phyloP scores from a whole-genome alignment of 306 rosid species.

The Cicer chorassanicum region DNA sequence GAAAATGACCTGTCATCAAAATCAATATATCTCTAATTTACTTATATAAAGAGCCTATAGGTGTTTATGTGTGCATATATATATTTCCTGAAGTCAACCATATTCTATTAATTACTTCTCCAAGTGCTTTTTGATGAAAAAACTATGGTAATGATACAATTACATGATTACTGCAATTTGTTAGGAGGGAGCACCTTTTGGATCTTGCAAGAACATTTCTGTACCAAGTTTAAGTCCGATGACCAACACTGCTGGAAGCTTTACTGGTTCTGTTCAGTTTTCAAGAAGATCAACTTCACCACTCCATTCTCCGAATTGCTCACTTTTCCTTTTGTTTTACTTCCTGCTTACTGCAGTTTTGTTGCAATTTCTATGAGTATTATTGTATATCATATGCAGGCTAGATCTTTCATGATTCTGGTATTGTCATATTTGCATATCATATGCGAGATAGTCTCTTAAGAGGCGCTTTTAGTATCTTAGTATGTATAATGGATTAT shows the following conservation, averaged over 20 bases:
- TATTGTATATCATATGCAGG: conserved; percentile 46
- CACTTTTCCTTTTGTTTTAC: conserved; percentile 49
- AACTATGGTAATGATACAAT: background rate
- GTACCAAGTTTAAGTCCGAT: conserved; percentile 60
- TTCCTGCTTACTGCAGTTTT: conserved; percentile 54
- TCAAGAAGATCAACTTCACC: conserved; percentile 63
- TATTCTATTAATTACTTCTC: conserved; percentile 19
- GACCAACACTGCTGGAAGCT: conserved; percentile 71
- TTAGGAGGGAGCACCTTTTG: conserved; percentile 86
- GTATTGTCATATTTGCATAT: conserved; percentile 41
- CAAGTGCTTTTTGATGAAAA: conserved; percentile 6
- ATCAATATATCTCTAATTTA: background rate
- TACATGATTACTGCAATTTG: conserved; percentile 44
- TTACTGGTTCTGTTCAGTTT: conserved; percentile 90
- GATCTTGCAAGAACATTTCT: conserved; percentile 82
- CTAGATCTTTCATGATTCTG: conserved; percentile 31
- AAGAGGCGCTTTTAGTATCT: conserved; percentile 47
- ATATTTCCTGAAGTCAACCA: background rate
- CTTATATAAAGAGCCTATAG: background rate
- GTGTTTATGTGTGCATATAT: background rate
- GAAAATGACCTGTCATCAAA: conserved; percentile 12
- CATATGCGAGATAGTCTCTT: conserved; percentile 47
- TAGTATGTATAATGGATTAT: conserved; percentile 47
- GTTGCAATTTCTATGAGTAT: conserved; percentile 43
- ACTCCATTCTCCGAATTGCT: conserved; percentile 48